Conservation (phyloP, 345 rosid species). For the Populus nigra region DNA sequence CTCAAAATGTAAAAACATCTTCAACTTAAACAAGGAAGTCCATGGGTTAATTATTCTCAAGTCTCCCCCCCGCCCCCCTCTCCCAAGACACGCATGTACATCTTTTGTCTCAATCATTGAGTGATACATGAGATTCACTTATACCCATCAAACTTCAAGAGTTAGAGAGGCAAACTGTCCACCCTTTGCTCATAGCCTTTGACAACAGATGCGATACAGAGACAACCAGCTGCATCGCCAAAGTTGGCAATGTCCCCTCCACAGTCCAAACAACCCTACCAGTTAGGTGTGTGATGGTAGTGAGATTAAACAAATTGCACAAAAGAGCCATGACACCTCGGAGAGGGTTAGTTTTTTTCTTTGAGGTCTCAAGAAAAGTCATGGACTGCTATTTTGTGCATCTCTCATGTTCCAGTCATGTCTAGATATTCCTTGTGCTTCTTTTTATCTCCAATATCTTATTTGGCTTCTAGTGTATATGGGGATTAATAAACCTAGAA, state of each 20-base stretch:
- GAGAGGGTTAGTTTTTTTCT: background rate
- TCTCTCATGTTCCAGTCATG: background rate
- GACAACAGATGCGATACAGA: background rate
- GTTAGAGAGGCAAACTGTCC: background rate
- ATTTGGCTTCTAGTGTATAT: background rate
- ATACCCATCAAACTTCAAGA: background rate
- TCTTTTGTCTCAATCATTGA: background rate
- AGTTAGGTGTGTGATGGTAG: background rate
- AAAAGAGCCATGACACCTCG: background rate
- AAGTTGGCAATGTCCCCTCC: background rate
- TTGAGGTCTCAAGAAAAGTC: background rate
- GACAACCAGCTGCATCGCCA: background rate
- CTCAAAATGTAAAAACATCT: background rate
- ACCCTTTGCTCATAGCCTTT: background rate
- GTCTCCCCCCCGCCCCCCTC: background rate
- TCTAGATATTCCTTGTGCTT: background rate
- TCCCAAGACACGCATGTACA: background rate
- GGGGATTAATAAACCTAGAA: background rate
- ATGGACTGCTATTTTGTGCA: background rate
- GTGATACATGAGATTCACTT: background rate
- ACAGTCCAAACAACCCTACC: background rate
- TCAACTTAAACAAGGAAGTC: background rate
- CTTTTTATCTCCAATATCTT: background rate
- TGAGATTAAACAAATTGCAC: background rate
- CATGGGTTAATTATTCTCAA: background rate